Evolutionary conservation across 345 rosid genomes (phyloP).

Genomic region (Eucalyptus leucophloia): DNA sequence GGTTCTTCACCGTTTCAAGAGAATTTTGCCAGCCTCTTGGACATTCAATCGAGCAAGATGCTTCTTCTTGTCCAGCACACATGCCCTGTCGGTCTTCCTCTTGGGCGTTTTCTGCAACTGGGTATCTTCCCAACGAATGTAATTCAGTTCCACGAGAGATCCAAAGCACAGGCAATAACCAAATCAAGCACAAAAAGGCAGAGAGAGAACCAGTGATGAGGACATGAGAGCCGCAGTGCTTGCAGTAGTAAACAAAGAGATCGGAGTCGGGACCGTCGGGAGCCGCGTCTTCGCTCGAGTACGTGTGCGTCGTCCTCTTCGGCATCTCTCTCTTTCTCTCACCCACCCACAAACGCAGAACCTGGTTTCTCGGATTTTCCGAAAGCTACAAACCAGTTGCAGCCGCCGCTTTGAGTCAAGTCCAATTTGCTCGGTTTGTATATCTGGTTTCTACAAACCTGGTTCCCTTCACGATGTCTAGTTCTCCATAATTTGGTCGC

Average conservation of each 20-base stretch:
- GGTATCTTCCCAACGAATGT: slow-evolving; percentile 50
- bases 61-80: slow-evolving; percentile 84
- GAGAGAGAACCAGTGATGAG: slow-evolving; percentile 76
- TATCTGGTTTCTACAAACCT: not conserved
- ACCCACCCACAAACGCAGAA: not conserved
- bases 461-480: not conserved
- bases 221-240: slow-evolving; percentile 93
- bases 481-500: not conserved
- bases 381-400: not conserved
- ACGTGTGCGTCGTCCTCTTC: slow-evolving; percentile 97
- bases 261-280: slow-evolving; percentile 96
- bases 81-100: slow-evolving; percentile 87
- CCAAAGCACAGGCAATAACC: not conserved
- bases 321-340: slow-evolving; percentile 41
- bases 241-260: slow-evolving; percentile 98
- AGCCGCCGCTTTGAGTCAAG: not conserved
- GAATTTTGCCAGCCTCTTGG: slow-evolving; percentile 75
- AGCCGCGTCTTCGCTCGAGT: slow-evolving; percentile 98
- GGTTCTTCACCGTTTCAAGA: slow-evolving; percentile 50
- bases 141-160: slow-evolving; percentile 14
- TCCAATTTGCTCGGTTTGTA: not conserved
- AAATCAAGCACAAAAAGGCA: not conserved
- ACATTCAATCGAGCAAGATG: slow-evolving; percentile 83
- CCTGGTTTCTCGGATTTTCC: not conserved
- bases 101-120: slow-evolving; percentile 98